Base-by-base conservation (phyloP, 495 filamentous ascomycete species). In the Daldinia loculata region DNA sequence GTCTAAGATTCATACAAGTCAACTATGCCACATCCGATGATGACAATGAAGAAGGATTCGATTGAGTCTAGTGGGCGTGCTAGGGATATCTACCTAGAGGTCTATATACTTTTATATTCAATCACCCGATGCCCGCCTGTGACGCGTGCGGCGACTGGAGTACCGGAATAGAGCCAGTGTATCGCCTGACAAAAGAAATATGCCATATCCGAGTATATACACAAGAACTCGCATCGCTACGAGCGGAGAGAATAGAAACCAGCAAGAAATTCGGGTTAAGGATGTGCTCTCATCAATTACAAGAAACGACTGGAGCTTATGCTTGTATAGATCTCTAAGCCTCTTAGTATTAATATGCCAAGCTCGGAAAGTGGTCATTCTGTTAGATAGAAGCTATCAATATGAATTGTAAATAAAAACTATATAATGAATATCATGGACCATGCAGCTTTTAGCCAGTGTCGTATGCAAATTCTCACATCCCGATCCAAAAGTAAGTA, bases 281-380 rank as follows among this genome's bases (percentile, higher is more conserved):
- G n/a, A 0, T 48, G 17, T 48, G 3, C 9, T 48, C 19, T 19
- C 9, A 11, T 8, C 11, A 11, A 1, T 45, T 45, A 2, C 19
- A 24, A 24, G 43, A 24, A 24, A 48, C 41, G 19, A 48, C 19
- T 12, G 12, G 43, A 22, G 41, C 41, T 8, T 45, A 19, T 24
- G 17, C n/a, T 17, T 45, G 41, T 45, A 8, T 17, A 19, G 6
- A 22, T 45, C 6, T 45, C 17, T 9, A 17, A 45, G 41, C 6
- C 17, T 2, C n/a, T 22, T 7, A 4, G 71, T 53, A 69, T 77
- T 77, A n/a, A 84, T 56, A 43, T 85, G 80, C 15, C 81, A 71
- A 1, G 82, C 79, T 1, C 79, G 75, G 29, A 84, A 45, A 6
- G 82, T 80, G 6, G 53, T 0, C 9, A 32, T 17, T 6, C n/a